Conservation (phyloP, 2,329 filamentous ascomycete species). For the Fusarium sp. region DNA sequence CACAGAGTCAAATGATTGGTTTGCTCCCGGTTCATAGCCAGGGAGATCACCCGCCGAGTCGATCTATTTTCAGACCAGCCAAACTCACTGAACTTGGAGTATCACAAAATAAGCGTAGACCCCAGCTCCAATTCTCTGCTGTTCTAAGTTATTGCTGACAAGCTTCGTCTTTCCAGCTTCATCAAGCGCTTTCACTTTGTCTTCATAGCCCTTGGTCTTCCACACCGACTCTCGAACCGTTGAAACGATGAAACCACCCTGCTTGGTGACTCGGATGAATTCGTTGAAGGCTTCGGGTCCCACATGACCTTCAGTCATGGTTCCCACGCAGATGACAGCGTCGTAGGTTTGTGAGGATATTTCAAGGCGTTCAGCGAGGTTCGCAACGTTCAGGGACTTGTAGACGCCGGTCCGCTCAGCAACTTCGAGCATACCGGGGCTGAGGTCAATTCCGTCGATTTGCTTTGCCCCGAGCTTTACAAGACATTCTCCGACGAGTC, state of each 20-base stretch:
- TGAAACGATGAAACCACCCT: slow-evolving; percentile 60
- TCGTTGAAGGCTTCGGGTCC: slow-evolving; percentile 63
- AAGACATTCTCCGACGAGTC: slow-evolving; percentile 63
- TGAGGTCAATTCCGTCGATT: slow-evolving; percentile 65
- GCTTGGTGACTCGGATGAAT: slow-evolving; percentile 61
- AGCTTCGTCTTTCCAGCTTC: neutral
- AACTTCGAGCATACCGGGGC: slow-evolving; percentile 63
- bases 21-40: too few relatives aligned
- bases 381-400: slow-evolving; percentile 56
- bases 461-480: slow-evolving; percentile 54
- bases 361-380: slow-evolving; percentile 60
- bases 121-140: slow-evolving; percentile 22
- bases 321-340: slow-evolving; percentile 65
- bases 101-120: slow-evolving; percentile 32
- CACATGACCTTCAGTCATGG: slow-evolving; percentile 67
- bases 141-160: neutral
- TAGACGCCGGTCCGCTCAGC: slow-evolving; percentile 62
- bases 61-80: neutral
- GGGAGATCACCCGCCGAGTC: neutral
- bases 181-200: slow-evolving; percentile 54
- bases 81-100: neutral
- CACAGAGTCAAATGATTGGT: neutral
- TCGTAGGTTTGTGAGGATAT: slow-evolving; percentile 59
- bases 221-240: slow-evolving; percentile 65
- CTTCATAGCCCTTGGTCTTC: slow-evolving; percentile 60